Evolutionary conservation across 495 filamentous ascomycete species (phyloP), one percentile per base, ranked within the genome.

Genomic region (Podospora pseudoanserina): DNA sequence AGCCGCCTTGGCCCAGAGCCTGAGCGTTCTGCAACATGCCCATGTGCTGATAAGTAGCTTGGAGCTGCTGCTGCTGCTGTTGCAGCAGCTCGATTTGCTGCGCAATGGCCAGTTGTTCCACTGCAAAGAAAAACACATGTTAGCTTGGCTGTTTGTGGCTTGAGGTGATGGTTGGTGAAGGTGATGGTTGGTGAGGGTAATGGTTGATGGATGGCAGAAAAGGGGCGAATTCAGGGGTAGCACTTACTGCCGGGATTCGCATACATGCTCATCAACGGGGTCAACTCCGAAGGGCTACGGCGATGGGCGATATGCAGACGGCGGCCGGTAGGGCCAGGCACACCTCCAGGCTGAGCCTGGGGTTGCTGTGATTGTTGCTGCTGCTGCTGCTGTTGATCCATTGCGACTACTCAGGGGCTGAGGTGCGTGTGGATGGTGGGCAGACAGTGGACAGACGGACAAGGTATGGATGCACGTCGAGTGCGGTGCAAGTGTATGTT

Each of bases 71-170:
- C 76, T 99, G 95, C 76, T 98, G 96, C 77, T 96, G 93, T 81
- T 99, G 95, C 72, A 99, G 87, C 80, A 94, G 85, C 81, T 99
- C 94, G 76, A 98, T 97, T 80, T 99, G 95, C 84, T 98, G 95
- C 79, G 97, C 94, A 79, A 99, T 91, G 75, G 95, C 93, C 73
- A 98, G 86, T 89, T 98, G 96, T 85, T 98, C 95, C 92, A 97
- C 92, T 95, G 71, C 34, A 65, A 55, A 68, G 59, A 70, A 67
- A 70, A 66, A 18, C 20, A 13, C 59, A 34, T 19, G 72, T 81
- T 70, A 82, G 81, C 74, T 16, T 49, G 7, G 39, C 39, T 49
- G 39, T 49, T 49, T 11, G 39, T 60, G 49, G 2, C 34, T 0
- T 34, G 53, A 27, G 15, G n/a, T 56, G 39, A 62, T 32, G 1